Base-by-base conservation (phyloP, 345 rosid genomes). In the Eucalyptus melliodora region DNA sequence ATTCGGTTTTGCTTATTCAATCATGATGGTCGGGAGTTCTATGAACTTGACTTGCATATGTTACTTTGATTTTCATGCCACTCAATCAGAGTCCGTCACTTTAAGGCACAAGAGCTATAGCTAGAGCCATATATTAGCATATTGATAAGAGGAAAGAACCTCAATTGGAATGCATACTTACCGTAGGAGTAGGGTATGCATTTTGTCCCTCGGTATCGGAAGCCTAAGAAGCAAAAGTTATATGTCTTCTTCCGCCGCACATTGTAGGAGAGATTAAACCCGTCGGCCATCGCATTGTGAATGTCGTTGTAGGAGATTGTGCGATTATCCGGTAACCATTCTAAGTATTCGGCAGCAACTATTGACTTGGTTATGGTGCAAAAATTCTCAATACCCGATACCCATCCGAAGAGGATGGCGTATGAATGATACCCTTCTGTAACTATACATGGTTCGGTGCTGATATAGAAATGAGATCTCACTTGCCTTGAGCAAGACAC, bases 241-340 rank as follows among this genome's bases (percentile, higher is more conserved):
- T 21, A 21, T 1, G 60, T 8, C 0, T 55, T 55, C 60, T 55
- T 23, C 11, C 0, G 26, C 27, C 0, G 0, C 50, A 49, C 2
- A 1, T 0, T 0, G 4, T 60, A 60, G n/a, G 4, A 0, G 67
- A 65, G 77, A 65, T 7, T 15, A 65, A 65, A 3, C 40, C 40
- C 21, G 11, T 65, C 21, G 21, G 77, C 21, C 77, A 65, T n/a
- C 40, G 40, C 77, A 7, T 2, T n/a, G 77, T 65, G 77, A 34
- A 65, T n/a, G 40, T 65, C 77, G 9, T n/a, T 1, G 21, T n/a
- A 65, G 21, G 77, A n/a, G 31, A 65, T n/a, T 3, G 77, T 4
- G 21, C 77, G 21, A 16, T n/a, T 65, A 0, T 4, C 50, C 50
- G 50, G 50, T 1, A 1, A 16, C 72, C 1, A 2, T 42, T 2